Conservation (phyloP, 257 asterid genomes). For the Echites panduratus region DNA sequence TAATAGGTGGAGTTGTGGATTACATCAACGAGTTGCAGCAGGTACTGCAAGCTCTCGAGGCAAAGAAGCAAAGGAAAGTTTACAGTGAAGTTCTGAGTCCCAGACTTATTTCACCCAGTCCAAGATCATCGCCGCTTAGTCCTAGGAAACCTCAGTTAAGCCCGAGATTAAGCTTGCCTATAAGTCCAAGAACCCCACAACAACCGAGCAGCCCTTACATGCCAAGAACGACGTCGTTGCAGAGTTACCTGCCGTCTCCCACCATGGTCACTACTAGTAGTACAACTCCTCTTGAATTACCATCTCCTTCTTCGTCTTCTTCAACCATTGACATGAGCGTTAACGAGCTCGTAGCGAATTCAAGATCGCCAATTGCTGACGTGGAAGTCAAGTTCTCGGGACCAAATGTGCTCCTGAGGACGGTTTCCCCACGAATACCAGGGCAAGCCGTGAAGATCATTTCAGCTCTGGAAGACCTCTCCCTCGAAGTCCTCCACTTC, state of each 20-base stretch:
- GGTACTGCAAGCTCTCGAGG: constrained; percentile 61
- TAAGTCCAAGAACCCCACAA: constrained; percentile 86
- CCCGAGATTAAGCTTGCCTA: constrained; percentile 63
- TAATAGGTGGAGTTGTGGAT: constrained; percentile 83
- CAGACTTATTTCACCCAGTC: constrained; percentile 43
- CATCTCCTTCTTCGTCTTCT: constrained; percentile 49
- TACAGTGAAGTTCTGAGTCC: constrained; percentile 66
- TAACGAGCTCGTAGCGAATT: constrained; percentile 78
- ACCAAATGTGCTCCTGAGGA: constrained; percentile 59
- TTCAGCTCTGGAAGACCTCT: constrained; percentile 57
- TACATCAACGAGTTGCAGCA: constrained; percentile 88
- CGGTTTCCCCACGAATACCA: constrained; percentile 54
- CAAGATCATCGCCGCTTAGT: constrained; percentile 50
- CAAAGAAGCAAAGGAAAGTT: constrained; percentile 78
- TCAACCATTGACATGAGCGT: constrained; percentile 30
- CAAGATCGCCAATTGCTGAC: constrained; percentile 67
- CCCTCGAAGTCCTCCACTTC: constrained; percentile 71
- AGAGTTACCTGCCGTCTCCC: constrained; percentile 2
- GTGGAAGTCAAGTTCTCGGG: constrained; percentile 92
- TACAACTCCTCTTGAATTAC: constrained; percentile 23
- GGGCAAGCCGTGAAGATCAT: constrained; percentile 68
- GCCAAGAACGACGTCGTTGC: constrained; percentile 15
- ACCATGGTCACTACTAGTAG: constrained; percentile 15
- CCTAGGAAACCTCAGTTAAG: constrained; percentile 69
- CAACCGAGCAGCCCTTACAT: constrained; percentile 66